Evolutionary conservation across 768 basidiomycete species (phyloP), one percentile per base, ranked within the genome.

Genomic region (Tricholoma sp.): DNA sequence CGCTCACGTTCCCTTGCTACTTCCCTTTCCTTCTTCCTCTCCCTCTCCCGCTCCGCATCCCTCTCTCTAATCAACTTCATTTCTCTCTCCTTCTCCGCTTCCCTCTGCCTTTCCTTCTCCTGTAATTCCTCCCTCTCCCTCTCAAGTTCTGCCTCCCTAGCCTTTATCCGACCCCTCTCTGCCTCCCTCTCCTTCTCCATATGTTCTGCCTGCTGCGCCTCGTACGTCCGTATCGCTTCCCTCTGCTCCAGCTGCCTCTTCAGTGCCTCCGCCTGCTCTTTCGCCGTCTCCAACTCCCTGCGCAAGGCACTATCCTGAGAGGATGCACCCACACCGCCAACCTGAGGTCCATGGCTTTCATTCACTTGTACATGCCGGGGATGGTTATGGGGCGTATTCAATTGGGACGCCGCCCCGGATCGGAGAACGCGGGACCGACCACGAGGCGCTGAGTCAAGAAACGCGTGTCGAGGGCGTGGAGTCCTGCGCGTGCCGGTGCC

Each of bases 71-170:
- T 55, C 24, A 18, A 16, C 6, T 50, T 16, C n/a, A 47, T 19
- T 56, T 65, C 62, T n/a, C 59, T 59, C 24, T 64, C 61, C 16
- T 35, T 61, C 46, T 66, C 68, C n/a, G 61, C 55, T 50, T 68
- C 63, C 34, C 59, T 57, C 41, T 64, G 64, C 6, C 59, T 51
- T 18, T 64, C 50, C 3, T 43, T 62, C 21, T 64, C 55, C 54
- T 66, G 55, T 12, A 65, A 57, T 18, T 8, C 50, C 45, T 57
- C 35, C n/a, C 16, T 55, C 61, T 59, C 51, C 55, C 29, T 10
- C 32, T 57, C 52, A 46, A 56, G 59, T 52, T 52, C 54, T 41
- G 27, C 39, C 24, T 59, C 58, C 31, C 37, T 50, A 14, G 24
- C 43, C 3, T 34, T 32, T 9, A 56, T 19, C 45, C 55, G 29